phyloP scores from a whole-genome alignment of 2,329 filamentous ascomycete genomes.

The Alternaria brassicae region DNA sequence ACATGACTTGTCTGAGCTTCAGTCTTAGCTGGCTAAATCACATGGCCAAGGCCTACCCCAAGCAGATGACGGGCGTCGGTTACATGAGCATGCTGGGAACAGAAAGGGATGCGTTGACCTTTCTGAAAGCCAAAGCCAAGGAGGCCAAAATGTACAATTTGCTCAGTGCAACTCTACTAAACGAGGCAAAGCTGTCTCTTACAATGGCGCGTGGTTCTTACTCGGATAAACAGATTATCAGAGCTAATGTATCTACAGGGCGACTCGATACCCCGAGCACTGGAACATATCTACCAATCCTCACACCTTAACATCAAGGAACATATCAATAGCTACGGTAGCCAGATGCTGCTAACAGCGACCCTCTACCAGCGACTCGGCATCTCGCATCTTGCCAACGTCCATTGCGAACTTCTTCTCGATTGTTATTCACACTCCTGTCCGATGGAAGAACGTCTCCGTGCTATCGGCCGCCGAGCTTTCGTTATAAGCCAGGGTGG shows the following conservation, averaged over 20 bases:
- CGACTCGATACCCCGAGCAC: conserved; percentile 64
- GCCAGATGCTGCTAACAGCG: conserved; percentile 74
- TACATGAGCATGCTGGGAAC: conserved; percentile 77
- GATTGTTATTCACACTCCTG: conserved; percentile 71
- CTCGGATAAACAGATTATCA: neutral
- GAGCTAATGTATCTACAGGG: conserved; percentile 52
- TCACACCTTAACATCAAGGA: conserved; percentile 82
- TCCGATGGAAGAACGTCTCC: conserved; percentile 79
- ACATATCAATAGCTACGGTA: conserved; percentile 75
- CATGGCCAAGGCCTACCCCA: conserved; percentile 84
- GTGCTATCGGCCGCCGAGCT: conserved; percentile 74
- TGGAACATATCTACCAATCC: conserved; percentile 82
- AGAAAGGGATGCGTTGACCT: conserved; percentile 81
- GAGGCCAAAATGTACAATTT: conserved; percentile 87
- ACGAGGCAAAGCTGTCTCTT: conserved; percentile 82
- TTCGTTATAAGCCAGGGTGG: conserved; percentile 71
- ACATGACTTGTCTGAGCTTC: conserved; percentile 92
- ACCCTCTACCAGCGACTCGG: conserved; percentile 79
- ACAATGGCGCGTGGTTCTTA: conserved; percentile 66
- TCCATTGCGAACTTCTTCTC: conserved; percentile 75
- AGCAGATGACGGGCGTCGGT: conserved; percentile 72
- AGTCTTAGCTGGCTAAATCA: conserved; percentile 96
- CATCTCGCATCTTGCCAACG: conserved; percentile 63
- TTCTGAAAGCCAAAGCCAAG: conserved; percentile 83
- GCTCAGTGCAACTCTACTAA: conserved; percentile 81